Base-by-base conservation (phyloP, 768 basidiomycete species). In the Collybia sordida region DNA sequence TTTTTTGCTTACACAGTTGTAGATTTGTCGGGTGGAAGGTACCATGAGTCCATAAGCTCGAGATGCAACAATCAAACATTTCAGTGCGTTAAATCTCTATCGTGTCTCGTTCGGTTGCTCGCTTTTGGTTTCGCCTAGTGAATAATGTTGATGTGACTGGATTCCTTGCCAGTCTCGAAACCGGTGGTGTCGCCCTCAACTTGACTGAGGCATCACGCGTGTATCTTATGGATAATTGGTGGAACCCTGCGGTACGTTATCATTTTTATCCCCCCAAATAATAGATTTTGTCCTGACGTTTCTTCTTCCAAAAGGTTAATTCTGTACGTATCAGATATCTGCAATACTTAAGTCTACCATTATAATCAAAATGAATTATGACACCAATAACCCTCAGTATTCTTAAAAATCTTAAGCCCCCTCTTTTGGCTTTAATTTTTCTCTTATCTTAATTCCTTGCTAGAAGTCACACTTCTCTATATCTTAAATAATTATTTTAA, bases 161-260 rank as follows among this genome's bases (percentile, higher is more conserved):
- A n/a, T 98, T 99, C 73, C 80, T 99, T 21, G 93, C 98, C 60
- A 90, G 88, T 54, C 74, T 99, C 63, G 98, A 97, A 67, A 95
- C 96, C 1, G 96, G 96, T 43, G 95, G 95, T 64, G 93, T 93
- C 3, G 92, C 91, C 2, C 75, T 96, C 43, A 94, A 94, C 64
- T 66, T 94, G 57, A 93, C 91, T 0, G 91, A 92, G 65, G 94
- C 94, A 0, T 93, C 90, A 27, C 88, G 91, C 22, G 93, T 97
- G 17, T 96, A 93, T 67, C 80, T 97, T 60, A 96, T 98, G 93
- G 96, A 96, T 64, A 90, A 88, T 56, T 96, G 93, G 93, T 96
- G 95, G 95, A 98, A 98, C 64, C 95, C 95, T 6, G 93, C 93
- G n/a, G 90, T 88, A 70, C 49, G 68, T 61, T 17, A 12, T 38